Base-by-base conservation (phyloP, 2,329 filamentous ascomycete genomes). In the Aspergillus fischeri region DNA sequence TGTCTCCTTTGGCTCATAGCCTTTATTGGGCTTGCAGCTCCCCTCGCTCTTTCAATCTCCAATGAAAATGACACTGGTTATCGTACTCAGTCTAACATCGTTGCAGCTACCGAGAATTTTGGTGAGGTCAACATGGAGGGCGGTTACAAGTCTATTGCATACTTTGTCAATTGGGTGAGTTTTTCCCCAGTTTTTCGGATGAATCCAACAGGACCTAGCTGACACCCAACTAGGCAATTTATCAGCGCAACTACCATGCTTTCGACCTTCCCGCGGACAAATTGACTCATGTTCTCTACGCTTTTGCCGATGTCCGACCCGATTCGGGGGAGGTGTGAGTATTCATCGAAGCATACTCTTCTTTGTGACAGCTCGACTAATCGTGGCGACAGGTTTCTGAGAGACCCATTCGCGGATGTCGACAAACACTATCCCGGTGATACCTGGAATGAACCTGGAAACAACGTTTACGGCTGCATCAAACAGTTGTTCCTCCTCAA, bases 231-330 rank as follows among this genome's bases (percentile, higher is more conserved):
- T 42, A 79, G 90, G 90, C 89, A 63, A 93, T 95, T 66, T 96
- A 96, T 73, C 90, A 81, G 45, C 86, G 92, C 57, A 89, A 92
- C 68, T 89, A 94, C 71, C 82, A 86, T 14, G 91, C 92, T 0
- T 89, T 94, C 69, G 86, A 94, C 69, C 81, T 96, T 2, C 90
- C 90, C 0, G 86, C 83, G 2, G 84, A 92, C 54, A 89, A 91
- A 60, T 82, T 96, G 35, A 96, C 92, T 0, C 92, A 97, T 70
- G 76, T 96, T 7, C 83, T 96, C 17, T 96, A 96, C 66, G 82
- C 92, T 9, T 97, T 97, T 75, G 92, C 90, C 68, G 94, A 96
- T 72, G 85, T 96, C 57, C 83, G 86, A 1, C 83, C 86, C 3
- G 90, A 92, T 3, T 85, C 82, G 44, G 92, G 92, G 53, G 90